Evolutionary conservation across 106 monocot genomes (phyloP).

Genomic region (Allium fistulosum): DNA sequence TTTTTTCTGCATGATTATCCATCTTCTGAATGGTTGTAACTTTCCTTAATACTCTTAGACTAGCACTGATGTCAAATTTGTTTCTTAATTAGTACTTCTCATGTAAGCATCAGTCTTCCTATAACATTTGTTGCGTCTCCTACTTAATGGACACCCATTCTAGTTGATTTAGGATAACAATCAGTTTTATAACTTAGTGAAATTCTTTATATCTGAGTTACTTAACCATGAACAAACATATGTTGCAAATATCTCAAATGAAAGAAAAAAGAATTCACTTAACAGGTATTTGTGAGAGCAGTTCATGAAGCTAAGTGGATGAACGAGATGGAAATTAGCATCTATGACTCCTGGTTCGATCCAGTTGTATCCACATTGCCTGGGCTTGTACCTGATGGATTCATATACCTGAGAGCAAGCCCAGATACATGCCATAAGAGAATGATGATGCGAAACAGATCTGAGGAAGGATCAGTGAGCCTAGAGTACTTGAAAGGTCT

Average conservation of each 20-base stretch:
- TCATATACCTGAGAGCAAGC: constrained; percentile 96
- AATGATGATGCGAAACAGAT: constrained; percentile 76
- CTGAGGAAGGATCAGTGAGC: constrained; percentile 82
- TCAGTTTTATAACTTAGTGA: too few relatives aligned
- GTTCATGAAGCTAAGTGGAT: constrained; percentile 99
- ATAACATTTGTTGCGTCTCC: too few relatives aligned
- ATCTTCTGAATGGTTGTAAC: too few relatives aligned
- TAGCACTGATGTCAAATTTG: too few relatives aligned
- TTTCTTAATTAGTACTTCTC: too few relatives aligned
- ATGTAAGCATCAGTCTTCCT: too few relatives aligned
- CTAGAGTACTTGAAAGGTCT: constrained; percentile 75
- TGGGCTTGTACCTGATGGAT: constrained; percentile 89
- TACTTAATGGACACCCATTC: too few relatives aligned
- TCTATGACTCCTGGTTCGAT: constrained; percentile 99
- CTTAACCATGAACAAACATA: too few relatives aligned
- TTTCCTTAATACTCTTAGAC: too few relatives aligned
- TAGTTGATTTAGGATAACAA: too few relatives aligned
- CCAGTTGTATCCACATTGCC: constrained; percentile 91
- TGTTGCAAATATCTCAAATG: too few relatives aligned
- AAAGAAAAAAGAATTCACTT: background rate
- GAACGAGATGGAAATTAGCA: constrained; percentile 99
- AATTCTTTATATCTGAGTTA: too few relatives aligned
- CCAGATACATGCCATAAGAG: constrained; percentile 98
- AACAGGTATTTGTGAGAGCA: constrained; percentile 92
- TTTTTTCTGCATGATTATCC: background rate